A percentile compares a stretch with the other conserved stretches of the same genome.
phyloP scores from a whole-genome alignment of 2,329 filamentous ascomycete genomes.

The Trichoderma pleuroti region DNA sequence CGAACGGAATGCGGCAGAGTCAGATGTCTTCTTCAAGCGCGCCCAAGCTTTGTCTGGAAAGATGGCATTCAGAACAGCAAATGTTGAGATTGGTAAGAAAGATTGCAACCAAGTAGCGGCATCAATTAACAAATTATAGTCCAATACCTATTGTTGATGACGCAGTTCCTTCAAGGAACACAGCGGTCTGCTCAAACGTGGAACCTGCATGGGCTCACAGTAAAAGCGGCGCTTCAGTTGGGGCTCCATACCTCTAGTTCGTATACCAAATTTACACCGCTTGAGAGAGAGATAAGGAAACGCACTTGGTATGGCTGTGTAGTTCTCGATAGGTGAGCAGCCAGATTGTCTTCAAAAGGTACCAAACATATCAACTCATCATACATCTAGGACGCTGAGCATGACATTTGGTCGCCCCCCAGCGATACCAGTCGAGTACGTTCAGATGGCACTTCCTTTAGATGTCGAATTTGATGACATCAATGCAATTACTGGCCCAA shows the following conservation, averaged over 20 bases:
- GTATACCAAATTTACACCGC: not conserved
- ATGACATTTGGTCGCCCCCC: slow-evolving; percentile 9
- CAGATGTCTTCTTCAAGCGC: slow-evolving; percentile 3
- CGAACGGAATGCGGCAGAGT: not conserved
- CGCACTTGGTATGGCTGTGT: slow-evolving; percentile 12
- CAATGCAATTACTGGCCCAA: not conserved
- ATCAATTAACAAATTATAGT: not conserved
- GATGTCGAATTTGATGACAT: not conserved
- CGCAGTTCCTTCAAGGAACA: slow-evolving; percentile 7
- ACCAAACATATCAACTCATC: not conserved
- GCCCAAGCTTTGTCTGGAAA: slow-evolving; percentile 2
- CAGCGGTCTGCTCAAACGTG: slow-evolving; percentile 11
- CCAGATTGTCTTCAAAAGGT: too few relatives aligned
- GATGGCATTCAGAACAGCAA: not conserved
- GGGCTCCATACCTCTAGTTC: slow-evolving; percentile 4
- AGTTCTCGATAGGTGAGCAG: not conserved
- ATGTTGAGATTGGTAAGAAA: slow-evolving; percentile 1
- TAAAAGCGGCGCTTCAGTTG: not conserved
- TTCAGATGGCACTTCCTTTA: not conserved
- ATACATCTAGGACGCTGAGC: not conserved
- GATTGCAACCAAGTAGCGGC: not conserved
- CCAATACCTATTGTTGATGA: slow-evolving; percentile 2
- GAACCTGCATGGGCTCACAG: slow-evolving; percentile 1
- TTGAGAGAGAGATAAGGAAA: slow-evolving; percentile 1
- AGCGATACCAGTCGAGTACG: slow-evolving; percentile 2